Base-by-base conservation (phyloP, 768 basidiomycete genomes). In the Lyophyllum atratum region DNA sequence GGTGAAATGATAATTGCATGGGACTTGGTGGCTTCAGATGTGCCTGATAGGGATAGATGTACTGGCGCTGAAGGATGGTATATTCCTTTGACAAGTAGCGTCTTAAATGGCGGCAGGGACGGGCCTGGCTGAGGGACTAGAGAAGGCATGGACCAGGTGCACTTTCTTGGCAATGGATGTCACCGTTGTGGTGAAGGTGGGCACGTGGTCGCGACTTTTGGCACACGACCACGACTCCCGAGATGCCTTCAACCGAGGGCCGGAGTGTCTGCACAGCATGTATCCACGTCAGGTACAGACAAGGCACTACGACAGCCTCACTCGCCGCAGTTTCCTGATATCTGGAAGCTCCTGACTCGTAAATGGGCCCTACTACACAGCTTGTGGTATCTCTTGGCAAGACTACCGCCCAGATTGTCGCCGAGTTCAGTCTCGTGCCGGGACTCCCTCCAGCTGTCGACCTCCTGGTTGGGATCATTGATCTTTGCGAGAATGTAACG, bases 21-120 rank as follows among this genome's bases (percentile, higher is more conserved):
- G 29, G 59, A 62, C 11, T 72, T 65, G 15, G 76, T 68, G 9
- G 65, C 64, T 53, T 72, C 67, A 11, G 69, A 59, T 5, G 75
- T 58, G 58, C 76, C 73, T 0, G 89, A 87, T 26, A 89, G 68
- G 37, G 82, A 78, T 33, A 92, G 74, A 59, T 89, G 85, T 47
- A 93, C 73, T 3, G 89, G 89, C 5, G 89, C 86, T 3, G 91
- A 86, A 19, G 86, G 70, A 49, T 83, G 85, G 65, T 85, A 88
- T 0, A 74, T 56, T 0, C 91, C 91, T 24, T 81, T 76, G 29
- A 92, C 70, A 12, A 92, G 73, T n/a, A 92, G 67, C 4, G 83
- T 78, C 17, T 68, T 71, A 71, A 84, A 89, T 1, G 61, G 62
- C 4, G 89, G 88, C n/a, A 89, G 69, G 8, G 65, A 45, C 17